These are phyloP conservation scores for Lichtheimia hyalospora DNA, from an alignment of 371 early-diverging fungal species.

Conservation along the genomic window DNA sequence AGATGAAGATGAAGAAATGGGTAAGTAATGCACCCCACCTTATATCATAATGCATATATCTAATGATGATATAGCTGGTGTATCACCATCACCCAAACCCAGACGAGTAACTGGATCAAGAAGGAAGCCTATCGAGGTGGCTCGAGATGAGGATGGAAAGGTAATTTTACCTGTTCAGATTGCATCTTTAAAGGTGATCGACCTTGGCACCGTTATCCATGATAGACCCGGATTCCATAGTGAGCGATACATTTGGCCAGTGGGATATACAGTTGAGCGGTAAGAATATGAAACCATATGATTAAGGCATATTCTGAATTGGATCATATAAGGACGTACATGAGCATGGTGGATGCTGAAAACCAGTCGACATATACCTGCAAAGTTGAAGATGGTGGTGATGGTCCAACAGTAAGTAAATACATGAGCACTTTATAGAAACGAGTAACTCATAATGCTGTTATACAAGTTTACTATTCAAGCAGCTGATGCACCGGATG, in stretches of 20 bases:
- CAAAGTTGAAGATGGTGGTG: slow-evolving; percentile 78
- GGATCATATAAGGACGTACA: slow-evolving; percentile 49
- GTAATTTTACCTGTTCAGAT: slow-evolving; percentile 71
- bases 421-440: background rate
- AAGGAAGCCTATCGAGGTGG: slow-evolving; percentile 37
- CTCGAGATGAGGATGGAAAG: slow-evolving; percentile 65
- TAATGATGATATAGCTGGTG: background rate
- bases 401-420: slow-evolving; percentile 59
- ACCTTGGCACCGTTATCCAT: slow-evolving; percentile 69
- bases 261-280: slow-evolving; percentile 23
- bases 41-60: background rate
- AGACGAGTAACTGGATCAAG: slow-evolving; percentile 11
- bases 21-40: background rate
- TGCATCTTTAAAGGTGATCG: slow-evolving; percentile 68
- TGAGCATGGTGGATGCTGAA: slow-evolving; percentile 72
- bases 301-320: slow-evolving; percentile 2
- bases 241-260: slow-evolving; percentile 30
- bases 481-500: slow-evolving; percentile 67
- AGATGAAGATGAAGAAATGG: slow-evolving; percentile 25
- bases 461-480: slow-evolving; percentile 66
- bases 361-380: slow-evolving; percentile 71
- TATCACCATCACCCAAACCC: slow-evolving; percentile 1
- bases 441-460: background rate
- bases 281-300: slow-evolving; percentile 2
- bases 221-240: slow-evolving; percentile 70